Percentiles rank a stretch among this genome's conserved stretches.
phyloP scores from a whole-genome alignment of 2,329 filamentous ascomycete genomes.

The Fusarium sp. region DNA sequence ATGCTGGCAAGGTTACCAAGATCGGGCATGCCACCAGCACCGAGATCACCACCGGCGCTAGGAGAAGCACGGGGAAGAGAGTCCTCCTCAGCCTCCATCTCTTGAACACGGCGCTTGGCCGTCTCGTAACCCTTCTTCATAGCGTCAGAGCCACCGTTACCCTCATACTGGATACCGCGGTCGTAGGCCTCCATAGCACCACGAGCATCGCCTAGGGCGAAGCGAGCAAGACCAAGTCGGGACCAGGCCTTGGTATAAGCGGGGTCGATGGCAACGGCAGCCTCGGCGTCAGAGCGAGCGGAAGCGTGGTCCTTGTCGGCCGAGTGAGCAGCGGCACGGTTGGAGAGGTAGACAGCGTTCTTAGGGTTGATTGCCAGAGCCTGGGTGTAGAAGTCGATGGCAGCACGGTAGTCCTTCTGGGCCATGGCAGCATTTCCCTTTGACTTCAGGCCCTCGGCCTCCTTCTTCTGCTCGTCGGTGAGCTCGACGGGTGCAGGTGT shows the following conservation, averaged over 20 bases:
- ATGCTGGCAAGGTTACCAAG: conserved; percentile 76
- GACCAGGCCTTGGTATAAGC: conserved; percentile 98
- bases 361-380: conserved; percentile 82
- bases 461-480: conserved; percentile 71
- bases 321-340: conserved; percentile 93
- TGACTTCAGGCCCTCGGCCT: conserved; percentile 88
- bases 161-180: conserved; percentile 92
- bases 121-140: conserved; percentile 99
- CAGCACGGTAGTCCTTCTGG: conserved; percentile 84
- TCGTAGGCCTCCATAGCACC: conserved; percentile 95
- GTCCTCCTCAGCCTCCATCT: conserved; percentile 67
- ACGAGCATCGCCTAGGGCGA: conserved; percentile 88
- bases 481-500: conserved; percentile 45
- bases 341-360: conserved; percentile 97
- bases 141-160: conserved; percentile 91
- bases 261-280: conserved; percentile 87
- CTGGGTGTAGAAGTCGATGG: conserved; percentile 88
- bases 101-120: conserved; percentile 85
- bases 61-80: conserved; percentile 56
- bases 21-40: conserved; percentile 68
- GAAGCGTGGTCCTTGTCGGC: conserved; percentile 85
- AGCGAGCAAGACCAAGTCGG: conserved; percentile 87
- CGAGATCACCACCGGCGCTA: conserved; percentile 61
- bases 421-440: conserved; percentile 96
- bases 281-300: conserved; percentile 87